These are phyloP conservation scores for Fusarium mundagurra DNA, from an alignment of 2,329 filamentous ascomycete species.

Conservation along the genomic window DNA sequence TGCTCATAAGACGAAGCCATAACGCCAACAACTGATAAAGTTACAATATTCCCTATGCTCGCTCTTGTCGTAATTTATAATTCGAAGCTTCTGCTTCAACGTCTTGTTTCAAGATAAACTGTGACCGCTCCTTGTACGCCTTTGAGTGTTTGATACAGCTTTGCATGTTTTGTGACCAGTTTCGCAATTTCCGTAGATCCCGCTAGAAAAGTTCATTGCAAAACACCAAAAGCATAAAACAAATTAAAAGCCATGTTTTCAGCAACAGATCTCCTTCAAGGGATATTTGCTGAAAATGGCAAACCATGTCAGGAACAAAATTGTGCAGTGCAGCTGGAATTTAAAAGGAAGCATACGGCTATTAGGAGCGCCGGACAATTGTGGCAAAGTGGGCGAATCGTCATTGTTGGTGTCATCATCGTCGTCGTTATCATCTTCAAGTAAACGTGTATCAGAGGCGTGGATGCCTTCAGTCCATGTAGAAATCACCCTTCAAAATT, in stretches of 20 bases:
- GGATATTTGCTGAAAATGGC: constrained; percentile 17
- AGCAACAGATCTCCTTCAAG: constrained; percentile 31
- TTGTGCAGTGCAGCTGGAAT: constrained; percentile 18
- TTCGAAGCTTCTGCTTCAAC: constrained; percentile 11
- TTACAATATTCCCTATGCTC: constrained; percentile 32
- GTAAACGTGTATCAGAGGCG: constrained; percentile 7
- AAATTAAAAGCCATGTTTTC: constrained; percentile 22
- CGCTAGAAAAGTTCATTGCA: constrained; percentile 27
- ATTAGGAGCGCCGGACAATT: constrained; percentile 24
- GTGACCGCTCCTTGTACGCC: constrained; percentile 24
- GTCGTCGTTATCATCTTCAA: constrained; percentile 35
- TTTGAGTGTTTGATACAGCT: constrained; percentile 12
- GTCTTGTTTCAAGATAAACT: constrained; percentile 17
- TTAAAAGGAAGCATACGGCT: constrained; percentile 1
- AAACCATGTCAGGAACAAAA: constrained; percentile 21
- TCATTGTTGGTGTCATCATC: constrained; percentile 32
- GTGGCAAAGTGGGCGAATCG: constrained; percentile 15
- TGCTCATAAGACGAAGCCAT: constrained; percentile 32
- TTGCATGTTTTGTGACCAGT: constrained; percentile 24
- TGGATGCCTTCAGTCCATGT: constrained; percentile 80
- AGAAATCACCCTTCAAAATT: constrained; percentile 97
- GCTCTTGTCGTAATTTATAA: constrained; percentile 34
- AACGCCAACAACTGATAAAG: constrained; percentile 27
- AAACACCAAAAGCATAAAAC: constrained; percentile 24
- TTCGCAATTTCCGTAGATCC: constrained; percentile 17